phyloP scores from a whole-genome alignment of 371 early-diverging fungal species.

The Mortierella sp. region DNA sequence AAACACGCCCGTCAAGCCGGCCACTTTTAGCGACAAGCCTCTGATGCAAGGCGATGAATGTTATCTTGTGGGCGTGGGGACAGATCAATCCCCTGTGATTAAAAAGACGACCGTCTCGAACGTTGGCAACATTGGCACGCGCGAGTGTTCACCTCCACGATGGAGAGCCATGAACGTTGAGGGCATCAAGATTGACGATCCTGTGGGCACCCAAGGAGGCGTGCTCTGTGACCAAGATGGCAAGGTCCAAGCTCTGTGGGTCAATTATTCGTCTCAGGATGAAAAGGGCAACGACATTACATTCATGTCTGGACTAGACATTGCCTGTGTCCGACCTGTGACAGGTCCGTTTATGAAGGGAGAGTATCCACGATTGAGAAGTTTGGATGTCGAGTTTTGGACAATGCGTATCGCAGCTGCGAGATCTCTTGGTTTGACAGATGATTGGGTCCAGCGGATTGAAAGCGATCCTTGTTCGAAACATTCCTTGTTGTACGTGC shows the following conservation, averaged over 20 bases:
- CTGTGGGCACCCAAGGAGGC: conserved; percentile 66
- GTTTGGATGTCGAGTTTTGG: conserved; percentile 79
- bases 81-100: conserved; percentile 59
- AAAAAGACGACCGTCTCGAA: conserved; percentile 66
- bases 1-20: conserved; percentile 68
- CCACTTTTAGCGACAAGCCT: conserved; percentile 57
- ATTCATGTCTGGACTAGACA: conserved; percentile 70
- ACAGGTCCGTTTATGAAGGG: conserved; percentile 54
- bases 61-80: conserved; percentile 73
- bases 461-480: conserved; percentile 70
- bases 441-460: conserved; percentile 80
- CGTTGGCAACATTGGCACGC: conserved; percentile 67
- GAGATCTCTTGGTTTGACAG: conserved; percentile 79
- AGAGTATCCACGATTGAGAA: conserved; percentile 59
- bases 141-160: conserved; percentile 66
- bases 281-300: conserved; percentile 70
- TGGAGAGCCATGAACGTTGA: conserved; percentile 83
- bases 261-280: conserved; percentile 76
- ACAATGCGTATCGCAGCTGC: conserved; percentile 84
- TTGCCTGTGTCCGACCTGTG: conserved; percentile 55
- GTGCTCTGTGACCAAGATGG: conserved; percentile 76
- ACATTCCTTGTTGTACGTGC: conserved; percentile 76
- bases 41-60: conserved; percentile 72
- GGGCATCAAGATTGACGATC: conserved; percentile 79
- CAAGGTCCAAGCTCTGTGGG: conserved; percentile 79